Conservation (phyloP, 2,329 filamentous ascomycete species). For the Claviceps sp. region DNA sequence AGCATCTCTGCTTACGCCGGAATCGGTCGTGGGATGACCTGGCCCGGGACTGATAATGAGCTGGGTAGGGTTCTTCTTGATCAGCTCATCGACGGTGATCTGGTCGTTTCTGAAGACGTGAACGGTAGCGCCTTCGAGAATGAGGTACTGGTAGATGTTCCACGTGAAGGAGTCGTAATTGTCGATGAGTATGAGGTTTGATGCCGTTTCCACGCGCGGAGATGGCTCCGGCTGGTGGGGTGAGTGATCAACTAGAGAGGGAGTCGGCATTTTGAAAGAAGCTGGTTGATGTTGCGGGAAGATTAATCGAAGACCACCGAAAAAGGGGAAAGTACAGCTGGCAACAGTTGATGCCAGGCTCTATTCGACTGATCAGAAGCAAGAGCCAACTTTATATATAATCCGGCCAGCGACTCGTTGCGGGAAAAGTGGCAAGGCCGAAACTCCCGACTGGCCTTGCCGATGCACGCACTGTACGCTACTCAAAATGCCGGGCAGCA, state of each 20-base stretch:
- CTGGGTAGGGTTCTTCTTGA: conserved; percentile 77
- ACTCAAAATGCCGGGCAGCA: background rate
- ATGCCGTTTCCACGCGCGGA: conserved; percentile 61
- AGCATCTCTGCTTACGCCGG: conserved; percentile 83
- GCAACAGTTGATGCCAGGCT: background rate
- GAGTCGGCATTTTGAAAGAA: conserved; percentile 30
- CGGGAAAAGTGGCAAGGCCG: background rate
- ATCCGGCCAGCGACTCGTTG: background rate
- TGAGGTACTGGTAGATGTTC: conserved; percentile 98
- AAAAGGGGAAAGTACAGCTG: background rate
- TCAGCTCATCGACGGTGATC: conserved; percentile 71
- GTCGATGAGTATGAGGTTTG: conserved; percentile 89
- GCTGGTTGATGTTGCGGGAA: background rate
- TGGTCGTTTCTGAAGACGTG: conserved; percentile 89
- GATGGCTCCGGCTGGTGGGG: conserved; percentile 70
- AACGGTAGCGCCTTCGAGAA: conserved; percentile 86
- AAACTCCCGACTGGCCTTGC: background rate
- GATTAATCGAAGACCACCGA: background rate
- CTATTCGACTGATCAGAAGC: background rate
- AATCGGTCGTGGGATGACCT: conserved; percentile 82
- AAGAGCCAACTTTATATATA: background rate
- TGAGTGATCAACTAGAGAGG: conserved; percentile 61
- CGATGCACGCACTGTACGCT: background rate
- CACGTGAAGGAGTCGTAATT: conserved; percentile 99
- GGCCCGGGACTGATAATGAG: conserved; percentile 91